Percentiles rank a stretch among this genome's conserved stretches.
Conservation (phyloP, 208 protist genomes). For the Wallacemonas sp. region DNA sequence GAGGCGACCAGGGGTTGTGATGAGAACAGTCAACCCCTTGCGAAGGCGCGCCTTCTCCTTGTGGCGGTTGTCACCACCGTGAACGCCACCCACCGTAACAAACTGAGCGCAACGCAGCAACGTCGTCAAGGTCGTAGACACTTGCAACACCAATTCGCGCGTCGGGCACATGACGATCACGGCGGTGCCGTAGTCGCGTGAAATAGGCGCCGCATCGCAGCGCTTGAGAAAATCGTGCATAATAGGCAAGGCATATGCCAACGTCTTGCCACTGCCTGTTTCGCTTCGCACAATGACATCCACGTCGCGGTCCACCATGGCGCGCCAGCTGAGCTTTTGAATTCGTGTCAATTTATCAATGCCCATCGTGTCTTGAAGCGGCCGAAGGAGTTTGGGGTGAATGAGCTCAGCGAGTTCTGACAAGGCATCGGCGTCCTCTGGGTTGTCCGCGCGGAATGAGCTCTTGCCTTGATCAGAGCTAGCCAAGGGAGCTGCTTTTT, state of each 20-base stretch:
- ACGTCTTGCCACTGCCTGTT: constrained; percentile 94
- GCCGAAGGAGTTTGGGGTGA: constrained; percentile 69
- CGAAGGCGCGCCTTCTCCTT: constrained; percentile 87
- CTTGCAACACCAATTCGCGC: constrained; percentile 86
- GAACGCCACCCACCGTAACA: constrained; percentile 78
- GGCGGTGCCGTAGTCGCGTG: constrained; percentile 70
- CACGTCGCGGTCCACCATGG: constrained; percentile 69
- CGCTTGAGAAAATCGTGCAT: constrained; percentile 91
- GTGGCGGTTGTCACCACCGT: constrained; percentile 82
- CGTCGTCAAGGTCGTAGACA: constrained; percentile 60
- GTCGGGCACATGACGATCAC: constrained; percentile 87
- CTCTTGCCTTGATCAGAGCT: background rate
- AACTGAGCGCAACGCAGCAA: constrained; percentile 83
- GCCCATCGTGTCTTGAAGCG: constrained; percentile 58
- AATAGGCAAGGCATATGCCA: constrained; percentile 93
- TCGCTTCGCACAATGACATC: constrained; percentile 89
- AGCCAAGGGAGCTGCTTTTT: background rate
- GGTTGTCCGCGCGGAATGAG: constrained; percentile 50
- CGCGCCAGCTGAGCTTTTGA: constrained; percentile 93
- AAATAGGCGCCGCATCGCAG: constrained; percentile 71
- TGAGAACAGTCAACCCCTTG: constrained; percentile 80
- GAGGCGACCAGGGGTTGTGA: constrained; percentile 85
- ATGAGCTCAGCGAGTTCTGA: constrained; percentile 53
- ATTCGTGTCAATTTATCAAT: constrained; percentile 88
- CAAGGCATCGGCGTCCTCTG: constrained; percentile 35